Evolutionary conservation across 2,329 filamentous ascomycete species (phyloP), one percentile per base, ranked within the genome.

Genomic region (Neonectria hederae): DNA sequence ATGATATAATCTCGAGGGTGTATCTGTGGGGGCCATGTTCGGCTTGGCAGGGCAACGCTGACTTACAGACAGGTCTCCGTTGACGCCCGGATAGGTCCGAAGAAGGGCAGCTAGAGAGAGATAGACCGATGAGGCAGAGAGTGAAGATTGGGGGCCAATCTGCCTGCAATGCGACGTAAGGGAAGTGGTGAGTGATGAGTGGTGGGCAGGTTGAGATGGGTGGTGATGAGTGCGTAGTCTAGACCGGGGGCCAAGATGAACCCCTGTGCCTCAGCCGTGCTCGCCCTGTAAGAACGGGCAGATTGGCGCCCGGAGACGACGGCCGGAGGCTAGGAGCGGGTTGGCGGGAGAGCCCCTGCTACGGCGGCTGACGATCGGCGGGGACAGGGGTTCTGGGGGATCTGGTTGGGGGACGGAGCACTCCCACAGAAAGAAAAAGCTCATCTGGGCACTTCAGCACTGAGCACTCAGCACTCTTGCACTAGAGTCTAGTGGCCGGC

Each of bases 281-380:
- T 42, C 43, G 49, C 40, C 40, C 49, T 58, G 48, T 58, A 22
- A 43, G 38, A 40, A 43, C 32, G 19, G 26, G 46, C 46, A 59
- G n/a, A 30, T 59, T 59, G 56, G 48, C 48, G 56, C 46, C 45
- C 30, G 51, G 19, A 19, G 19, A 14, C 28, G 21, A 53, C 28
- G 30, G 28, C 24, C 32, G 32, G 51, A 38, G 51, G 13, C 21
- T 14, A 48, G 49, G 49, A 40, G 40, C 17, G 28, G 57, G 28
- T 28, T 28, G 48, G 48, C 48, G 46, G 24, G 38, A 38, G 40
- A 42, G 48, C 48, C 57, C 57, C 40, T 35, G 57, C 35, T 48
- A 59, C 57, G 26, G 57, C 48, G 57, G 57, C 48, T 54, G 57
- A 49, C 28, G 57, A 59, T 59, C 48, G 52, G 22, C 57, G 14